Percentiles rank a stretch among this genome's conserved stretches.
phyloP scores from a whole-genome alignment of 305 asterid species.

The Coffea humblotiana region DNA sequence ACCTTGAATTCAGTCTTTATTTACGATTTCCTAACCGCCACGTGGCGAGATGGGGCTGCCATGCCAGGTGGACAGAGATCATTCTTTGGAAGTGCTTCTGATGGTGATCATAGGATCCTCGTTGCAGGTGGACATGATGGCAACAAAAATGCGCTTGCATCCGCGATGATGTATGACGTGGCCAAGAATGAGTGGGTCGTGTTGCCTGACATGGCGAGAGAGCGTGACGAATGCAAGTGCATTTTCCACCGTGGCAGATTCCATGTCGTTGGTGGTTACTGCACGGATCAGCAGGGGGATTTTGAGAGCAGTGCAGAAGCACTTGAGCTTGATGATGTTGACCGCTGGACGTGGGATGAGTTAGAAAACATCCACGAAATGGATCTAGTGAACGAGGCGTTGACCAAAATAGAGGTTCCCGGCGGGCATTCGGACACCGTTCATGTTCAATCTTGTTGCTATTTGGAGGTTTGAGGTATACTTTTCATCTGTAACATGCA shows the following conservation, averaged over 20 bases:
- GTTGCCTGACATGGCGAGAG: not conserved
- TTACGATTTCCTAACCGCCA: not conserved
- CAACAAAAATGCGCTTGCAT: not conserved
- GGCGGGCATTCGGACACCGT: no score
- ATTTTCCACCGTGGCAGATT: not conserved
- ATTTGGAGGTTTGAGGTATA: no score
- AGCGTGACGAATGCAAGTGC: not conserved
- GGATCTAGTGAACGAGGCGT: no score
- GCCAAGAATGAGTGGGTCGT: not conserved
- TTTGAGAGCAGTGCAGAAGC: not conserved
- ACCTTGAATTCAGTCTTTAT: not conserved
- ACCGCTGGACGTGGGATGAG: not conserved
- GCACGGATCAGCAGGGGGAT: not conserved
- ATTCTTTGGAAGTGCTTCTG: not conserved
- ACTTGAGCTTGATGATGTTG: not conserved
- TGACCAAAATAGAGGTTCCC: no score
- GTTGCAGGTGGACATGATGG: not conserved
- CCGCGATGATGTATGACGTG: not conserved
- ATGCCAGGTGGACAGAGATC: not conserved
- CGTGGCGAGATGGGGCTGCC: not conserved
- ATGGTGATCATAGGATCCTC: not conserved
- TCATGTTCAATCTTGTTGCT: no score
- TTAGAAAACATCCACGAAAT: not conserved
- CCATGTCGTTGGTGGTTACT: not conserved
- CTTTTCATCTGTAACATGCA: no score